phyloP scores from a whole-genome alignment of 257 asterid species.

The Gentiana straminea region DNA sequence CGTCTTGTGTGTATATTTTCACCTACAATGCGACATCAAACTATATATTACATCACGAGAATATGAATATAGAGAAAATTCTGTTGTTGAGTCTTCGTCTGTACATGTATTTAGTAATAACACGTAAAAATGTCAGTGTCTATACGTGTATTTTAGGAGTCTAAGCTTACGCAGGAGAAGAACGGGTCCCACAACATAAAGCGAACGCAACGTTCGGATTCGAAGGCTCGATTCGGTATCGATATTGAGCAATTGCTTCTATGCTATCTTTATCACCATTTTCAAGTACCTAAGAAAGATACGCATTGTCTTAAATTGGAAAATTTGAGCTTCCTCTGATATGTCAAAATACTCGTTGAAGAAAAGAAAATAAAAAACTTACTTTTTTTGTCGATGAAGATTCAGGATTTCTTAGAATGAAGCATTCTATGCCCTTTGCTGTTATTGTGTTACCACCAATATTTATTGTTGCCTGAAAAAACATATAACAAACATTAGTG shows the following conservation, averaged over 20 bases:
- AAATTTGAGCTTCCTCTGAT: background rate
- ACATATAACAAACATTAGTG: background rate
- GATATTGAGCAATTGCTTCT: slow-evolving; percentile 30
- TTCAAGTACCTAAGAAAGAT: slow-evolving; percentile 14
- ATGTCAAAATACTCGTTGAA: background rate
- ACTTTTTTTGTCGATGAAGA: slow-evolving; percentile 49
- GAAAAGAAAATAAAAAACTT: background rate
- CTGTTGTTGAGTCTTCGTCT: no score
- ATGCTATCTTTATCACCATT: slow-evolving; percentile 26
- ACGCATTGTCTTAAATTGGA: background rate
- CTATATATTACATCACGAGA: no score
- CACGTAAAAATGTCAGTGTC: no score
- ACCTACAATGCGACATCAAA: slow-evolving; percentile 25
- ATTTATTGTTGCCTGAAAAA: slow-evolving; percentile 57
- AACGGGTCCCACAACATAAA: slow-evolving; percentile 75
- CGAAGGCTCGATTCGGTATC: slow-evolving; percentile 50
- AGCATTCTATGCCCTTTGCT: slow-evolving; percentile 55
- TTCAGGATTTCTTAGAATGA: slow-evolving; percentile 54
- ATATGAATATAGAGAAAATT: no score
- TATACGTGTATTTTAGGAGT: no score
- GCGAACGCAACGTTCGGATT: slow-evolving; percentile 83
- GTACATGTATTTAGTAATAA: no score
- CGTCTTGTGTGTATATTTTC: slow-evolving; percentile 71
- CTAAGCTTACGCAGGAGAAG: slow-evolving; percentile 69
- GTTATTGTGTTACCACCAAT: slow-evolving; percentile 52